These are phyloP conservation scores for Neurospora sp. DNA, from an alignment of 495 filamentous ascomycete species.

Conservation along the genomic window DNA sequence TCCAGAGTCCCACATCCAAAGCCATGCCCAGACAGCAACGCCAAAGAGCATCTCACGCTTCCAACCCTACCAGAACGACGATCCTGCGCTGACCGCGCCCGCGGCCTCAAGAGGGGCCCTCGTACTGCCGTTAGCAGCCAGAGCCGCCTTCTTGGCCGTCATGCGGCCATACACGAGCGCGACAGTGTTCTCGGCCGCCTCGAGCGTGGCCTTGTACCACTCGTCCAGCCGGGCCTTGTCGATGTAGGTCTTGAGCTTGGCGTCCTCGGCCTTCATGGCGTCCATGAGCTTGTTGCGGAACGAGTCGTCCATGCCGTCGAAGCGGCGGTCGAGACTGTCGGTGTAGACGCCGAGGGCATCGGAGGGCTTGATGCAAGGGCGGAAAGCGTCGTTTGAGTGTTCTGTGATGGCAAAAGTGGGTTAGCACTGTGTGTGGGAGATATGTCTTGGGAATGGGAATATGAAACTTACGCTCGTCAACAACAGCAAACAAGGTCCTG, in stretches of 20 bases:
- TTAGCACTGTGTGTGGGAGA: background rate
- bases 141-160: slow-evolving; percentile 1
- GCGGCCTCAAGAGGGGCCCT: background rate
- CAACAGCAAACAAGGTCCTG: slow-evolving; percentile 35
- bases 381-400: slow-evolving; percentile 24
- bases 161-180: slow-evolving; percentile 3
- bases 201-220: slow-evolving; percentile 34
- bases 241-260: slow-evolving; percentile 38
- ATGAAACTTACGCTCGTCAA: slow-evolving; percentile 31
- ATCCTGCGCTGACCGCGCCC: background rate
- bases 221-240: slow-evolving; percentile 50
- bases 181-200: slow-evolving; percentile 23
- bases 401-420: slow-evolving; percentile 13
- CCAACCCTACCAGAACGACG: background rate
- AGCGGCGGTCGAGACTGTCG: slow-evolving; percentile 43
- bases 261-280: slow-evolving; percentile 47
- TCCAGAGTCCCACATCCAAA: background rate
- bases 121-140: background rate
- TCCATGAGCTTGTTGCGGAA: slow-evolving; percentile 41
- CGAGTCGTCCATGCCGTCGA: slow-evolving; percentile 33
- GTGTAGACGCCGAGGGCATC: slow-evolving; percentile 45
- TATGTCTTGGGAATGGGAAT: background rate
- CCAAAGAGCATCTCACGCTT: background rate
- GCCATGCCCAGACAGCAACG: background rate
- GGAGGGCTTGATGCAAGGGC: slow-evolving; percentile 33